A percentile compares a stretch with the other conserved stretches of the same genome.
phyloP scores from a whole-genome alignment of 2,329 filamentous ascomycete genomes.

The Gremmenia infestans region DNA sequence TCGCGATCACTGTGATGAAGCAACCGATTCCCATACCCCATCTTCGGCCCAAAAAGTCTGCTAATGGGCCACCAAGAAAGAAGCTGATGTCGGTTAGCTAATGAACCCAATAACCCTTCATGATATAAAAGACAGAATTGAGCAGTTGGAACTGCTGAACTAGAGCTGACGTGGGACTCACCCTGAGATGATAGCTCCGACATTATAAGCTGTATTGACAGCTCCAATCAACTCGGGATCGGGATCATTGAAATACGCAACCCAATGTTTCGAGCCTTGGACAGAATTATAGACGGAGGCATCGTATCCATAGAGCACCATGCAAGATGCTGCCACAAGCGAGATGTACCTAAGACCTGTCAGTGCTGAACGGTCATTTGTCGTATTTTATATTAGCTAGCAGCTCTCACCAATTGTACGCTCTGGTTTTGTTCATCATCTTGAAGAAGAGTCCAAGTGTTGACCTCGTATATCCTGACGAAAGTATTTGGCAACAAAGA shows the following conservation, averaged over 20 bases:
- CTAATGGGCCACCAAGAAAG: slow-evolving; percentile 59
- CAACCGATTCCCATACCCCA: slow-evolving; percentile 62
- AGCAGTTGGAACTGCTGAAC: neutral
- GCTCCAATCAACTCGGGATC: slow-evolving; percentile 43
- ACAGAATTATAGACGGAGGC: slow-evolving; percentile 70
- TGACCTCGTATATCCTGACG: neutral
- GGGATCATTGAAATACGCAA: slow-evolving; percentile 51
- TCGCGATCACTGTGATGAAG: slow-evolving; percentile 60
- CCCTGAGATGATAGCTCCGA: slow-evolving; percentile 62
- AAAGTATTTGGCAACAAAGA: neutral
- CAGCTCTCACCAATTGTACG: slow-evolving; percentile 4
- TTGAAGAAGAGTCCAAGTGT: neutral
- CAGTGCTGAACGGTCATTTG: neutral
- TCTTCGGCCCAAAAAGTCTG: slow-evolving; percentile 58
- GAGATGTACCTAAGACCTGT: slow-evolving; percentile 53
- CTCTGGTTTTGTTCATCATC: slow-evolving; percentile 4
- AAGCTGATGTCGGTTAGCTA: slow-evolving; percentile 38
- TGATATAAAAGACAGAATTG: neutral
- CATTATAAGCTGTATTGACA: slow-evolving; percentile 66
- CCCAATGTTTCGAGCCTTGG: slow-evolving; percentile 63
- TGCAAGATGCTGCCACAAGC: slow-evolving; percentile 65
- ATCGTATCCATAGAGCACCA: slow-evolving; percentile 73
- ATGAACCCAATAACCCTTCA: too few species aligned
- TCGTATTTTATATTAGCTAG: neutral
- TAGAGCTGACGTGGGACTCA: neutral